Percentiles rank a stretch among this genome's conserved stretches.
phyloP scores from a whole-genome alignment of 2,329 filamentous ascomycete genomes.

The Alternaria novae-zelandiae region DNA sequence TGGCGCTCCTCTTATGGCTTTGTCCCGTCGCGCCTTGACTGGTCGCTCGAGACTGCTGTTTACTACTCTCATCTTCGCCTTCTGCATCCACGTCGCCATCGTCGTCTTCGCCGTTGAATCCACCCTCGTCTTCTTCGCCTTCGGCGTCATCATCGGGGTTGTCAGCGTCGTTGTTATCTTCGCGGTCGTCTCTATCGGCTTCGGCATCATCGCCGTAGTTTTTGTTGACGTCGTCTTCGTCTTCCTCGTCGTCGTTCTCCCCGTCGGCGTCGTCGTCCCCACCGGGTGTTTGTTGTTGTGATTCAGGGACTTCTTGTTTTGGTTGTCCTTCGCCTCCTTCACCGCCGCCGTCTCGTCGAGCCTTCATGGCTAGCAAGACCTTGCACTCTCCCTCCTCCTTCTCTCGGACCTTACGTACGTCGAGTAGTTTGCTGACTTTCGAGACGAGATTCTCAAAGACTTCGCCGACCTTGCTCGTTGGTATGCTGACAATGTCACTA shows the following conservation, averaged over 20 bases:
- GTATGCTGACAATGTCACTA: conserved; percentile 72
- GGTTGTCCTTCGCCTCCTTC: conserved; percentile 16
- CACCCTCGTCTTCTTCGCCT: conserved; percentile 18
- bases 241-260: conserved; percentile 14
- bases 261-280: conserved; percentile 25
- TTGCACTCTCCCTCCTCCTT: conserved; percentile 73
- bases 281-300: conserved; percentile 29
- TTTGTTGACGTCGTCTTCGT: conserved; percentile 21
- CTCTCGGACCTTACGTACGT: conserved; percentile 75
- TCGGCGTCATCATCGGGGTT: conserved; percentile 43
- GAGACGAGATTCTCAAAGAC: conserved; percentile 73
- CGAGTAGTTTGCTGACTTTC: conserved; percentile 72
- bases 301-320: conserved; percentile 27
- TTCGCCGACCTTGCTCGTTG: conserved; percentile 73
- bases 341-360: conserved; percentile 20
- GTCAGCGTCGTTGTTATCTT: conserved; percentile 21
- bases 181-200: conserved; percentile 25
- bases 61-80: conserved; percentile 42
- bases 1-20: conserved; percentile 78
- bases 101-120: conserved; percentile 39
- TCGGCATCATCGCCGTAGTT: conserved; percentile 30
- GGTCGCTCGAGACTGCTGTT: conserved; percentile 36
- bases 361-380: conserved; percentile 48
- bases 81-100: conserved; percentile 38
- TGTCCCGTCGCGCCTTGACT: conserved; percentile 23